Evolutionary conservation across 805 yeast genomes (phyloP).

Genomic region (Lipomyces starkeyi): DNA sequence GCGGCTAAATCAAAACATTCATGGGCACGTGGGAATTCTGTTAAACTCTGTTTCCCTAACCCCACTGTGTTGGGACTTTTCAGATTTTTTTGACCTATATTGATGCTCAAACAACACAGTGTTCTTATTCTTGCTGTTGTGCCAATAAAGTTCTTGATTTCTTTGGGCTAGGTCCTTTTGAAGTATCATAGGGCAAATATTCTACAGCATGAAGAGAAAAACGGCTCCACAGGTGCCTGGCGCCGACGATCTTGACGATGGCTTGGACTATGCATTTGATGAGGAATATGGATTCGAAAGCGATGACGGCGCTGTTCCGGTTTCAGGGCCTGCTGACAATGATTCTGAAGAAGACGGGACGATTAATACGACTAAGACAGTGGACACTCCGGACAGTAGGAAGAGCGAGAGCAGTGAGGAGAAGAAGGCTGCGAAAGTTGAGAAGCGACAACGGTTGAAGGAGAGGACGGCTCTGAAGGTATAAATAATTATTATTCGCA

Average conservation of each 20-base stretch:
- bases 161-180: neutral
- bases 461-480: conserved; percentile 26
- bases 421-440: conserved; percentile 12
- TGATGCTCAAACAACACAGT: neutral
- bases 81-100: neutral
- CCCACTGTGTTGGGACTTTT: neutral
- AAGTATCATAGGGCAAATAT: neutral
- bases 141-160: neutral
- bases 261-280: conserved; percentile 30
- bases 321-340: conserved; percentile 11
- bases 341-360: conserved; percentile 6
- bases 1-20: neutral
- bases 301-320: conserved; percentile 16
- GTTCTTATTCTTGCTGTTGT: neutral
- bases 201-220: neutral
- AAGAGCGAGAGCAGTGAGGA: neutral
- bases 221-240: neutral
- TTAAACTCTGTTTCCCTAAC: neutral
- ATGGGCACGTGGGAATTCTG: neutral
- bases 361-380: neutral
- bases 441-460: conserved; percentile 26
- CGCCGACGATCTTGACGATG: conserved; percentile 37
- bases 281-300: conserved; percentile 13
- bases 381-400: neutral
- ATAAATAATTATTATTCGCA: neutral